Evolutionary conservation across 2,329 filamentous ascomycete species (phyloP), one percentile per base, ranked within the genome.

Genomic region (Fusarium penzigii): DNA sequence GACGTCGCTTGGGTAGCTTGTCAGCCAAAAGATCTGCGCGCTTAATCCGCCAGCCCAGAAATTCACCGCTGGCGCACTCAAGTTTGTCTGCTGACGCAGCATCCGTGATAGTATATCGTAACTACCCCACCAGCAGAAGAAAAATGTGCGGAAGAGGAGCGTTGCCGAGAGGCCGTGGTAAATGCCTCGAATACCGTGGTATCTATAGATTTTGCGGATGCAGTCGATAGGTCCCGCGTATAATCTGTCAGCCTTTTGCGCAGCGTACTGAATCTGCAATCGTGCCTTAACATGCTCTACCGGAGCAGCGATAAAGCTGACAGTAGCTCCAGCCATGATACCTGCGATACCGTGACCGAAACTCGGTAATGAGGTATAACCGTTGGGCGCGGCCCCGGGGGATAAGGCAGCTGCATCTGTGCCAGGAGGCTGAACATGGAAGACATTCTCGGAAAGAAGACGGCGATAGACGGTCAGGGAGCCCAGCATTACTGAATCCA

Each of bases 81-180:
- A 75, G 12, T 63, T 72, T 3, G 92, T 96, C 63, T 85, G 77
- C 16, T 82, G 72, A 49, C 82, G 77, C 67, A 97, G 76, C 53
- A 80, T 74, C 17, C 84, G 79, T 6, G 90, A 89, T 62, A 97
- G 81, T 29, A 96, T 63, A 65, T 97, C 93, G 76, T 99, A 99
- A 54, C 86, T 89, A n/a, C 87, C 86, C 94, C 94, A 99, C 92
- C 92, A 97, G 77, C 88, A 94, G 80, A 96, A 97, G 79, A 99
- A 99, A 75, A 93, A 96, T 13, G 86, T 85, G 16, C 94, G 84
- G 76, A 97, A 97, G 44, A 97, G 72, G 44, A 97, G 77, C 0
- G 94, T 97, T 1, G 94, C 90, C 38, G 74, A 78, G 12, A 99
- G 80, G 1, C 94, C 94, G 68, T 91, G 92, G 72, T 93, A 99